Evolutionary conservation across 2,329 filamentous ascomycete genomes (phyloP).

Genomic region (Xylaria hypoxylon): DNA sequence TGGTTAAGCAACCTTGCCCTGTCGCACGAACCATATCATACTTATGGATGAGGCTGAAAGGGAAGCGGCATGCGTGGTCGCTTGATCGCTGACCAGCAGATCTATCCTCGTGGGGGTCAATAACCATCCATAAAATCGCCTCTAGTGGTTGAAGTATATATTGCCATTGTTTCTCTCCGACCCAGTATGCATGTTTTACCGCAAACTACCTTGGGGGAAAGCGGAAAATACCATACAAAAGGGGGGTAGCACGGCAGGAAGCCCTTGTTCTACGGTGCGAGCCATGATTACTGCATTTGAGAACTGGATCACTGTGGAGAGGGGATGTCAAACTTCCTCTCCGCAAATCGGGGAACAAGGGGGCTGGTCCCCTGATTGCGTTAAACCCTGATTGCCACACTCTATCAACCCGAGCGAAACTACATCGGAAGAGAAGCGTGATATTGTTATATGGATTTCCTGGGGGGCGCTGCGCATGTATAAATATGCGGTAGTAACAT

Average conservation of each 20-base stretch:
- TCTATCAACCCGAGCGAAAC: constrained; percentile 1
- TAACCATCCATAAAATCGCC: not conserved
- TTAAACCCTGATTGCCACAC: constrained; percentile 10
- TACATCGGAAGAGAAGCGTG: not conserved
- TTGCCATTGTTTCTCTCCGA: not conserved
- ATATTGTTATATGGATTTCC: constrained; percentile 22
- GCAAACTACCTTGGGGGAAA: not conserved
- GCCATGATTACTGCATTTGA: constrained; percentile 16
- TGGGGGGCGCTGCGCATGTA: constrained; percentile 11
- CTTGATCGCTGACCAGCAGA: constrained; percentile 27
- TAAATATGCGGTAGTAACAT: constrained; percentile 8
- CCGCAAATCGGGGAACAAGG: constrained; percentile 36
- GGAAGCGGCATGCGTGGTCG: constrained; percentile 27
- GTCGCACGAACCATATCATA: constrained; percentile 26
- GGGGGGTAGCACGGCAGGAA: constrained; percentile 19
- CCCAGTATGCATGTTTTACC: not conserved
- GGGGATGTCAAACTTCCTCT: not conserved
- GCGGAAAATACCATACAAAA: not conserved
- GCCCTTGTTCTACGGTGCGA: constrained; percentile 28
- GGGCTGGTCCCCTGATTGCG: not conserved
- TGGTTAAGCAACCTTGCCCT: constrained; percentile 15
- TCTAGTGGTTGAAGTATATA: not conserved
- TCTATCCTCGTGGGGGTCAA: constrained; percentile 11
- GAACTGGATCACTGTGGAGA: constrained; percentile 20
- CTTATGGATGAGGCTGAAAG: constrained; percentile 37